Percentiles rank a stretch among this genome's conserved stretches.
These are phyloP conservation scores for Entonaema liquescens DNA, from an alignment of 495 filamentous ascomycete genomes.

Conservation along the genomic window DNA sequence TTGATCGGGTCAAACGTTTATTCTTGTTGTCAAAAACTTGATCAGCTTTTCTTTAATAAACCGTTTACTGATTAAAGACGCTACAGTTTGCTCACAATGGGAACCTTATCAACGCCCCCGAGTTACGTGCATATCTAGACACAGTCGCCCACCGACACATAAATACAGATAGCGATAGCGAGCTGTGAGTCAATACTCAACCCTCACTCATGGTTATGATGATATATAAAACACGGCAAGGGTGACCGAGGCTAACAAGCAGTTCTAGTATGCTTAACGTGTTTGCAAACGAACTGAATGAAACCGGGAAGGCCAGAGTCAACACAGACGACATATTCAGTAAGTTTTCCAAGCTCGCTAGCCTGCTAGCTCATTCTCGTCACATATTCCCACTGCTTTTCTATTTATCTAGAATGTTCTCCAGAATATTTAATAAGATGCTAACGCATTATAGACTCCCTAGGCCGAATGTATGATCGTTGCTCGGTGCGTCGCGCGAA, in stretches of 20 bases:
- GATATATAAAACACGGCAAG: neutral
- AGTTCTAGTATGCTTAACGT: constrained; percentile 69
- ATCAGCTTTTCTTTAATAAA: neutral
- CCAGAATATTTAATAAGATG: neutral
- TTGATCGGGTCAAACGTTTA: neutral
- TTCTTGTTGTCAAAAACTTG: neutral
- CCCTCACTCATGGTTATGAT: neutral
- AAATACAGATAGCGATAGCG: constrained; percentile 95
- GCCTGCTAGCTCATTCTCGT: neutral
- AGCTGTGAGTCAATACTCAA: constrained; percentile 49
- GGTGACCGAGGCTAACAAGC: neutral
- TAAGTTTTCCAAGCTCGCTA: neutral
- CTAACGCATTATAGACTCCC: neutral
- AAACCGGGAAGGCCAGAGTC: constrained; percentile 95
- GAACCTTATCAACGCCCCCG: constrained; percentile 92
- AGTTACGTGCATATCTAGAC: constrained; percentile 81
- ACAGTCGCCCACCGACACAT: constrained; percentile 92
- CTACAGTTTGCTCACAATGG: constrained; percentile 69
- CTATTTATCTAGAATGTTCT: neutral
- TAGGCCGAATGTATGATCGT: neutral
- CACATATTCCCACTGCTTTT: neutral
- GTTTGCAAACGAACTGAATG: constrained; percentile 91
- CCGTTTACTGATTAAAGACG: neutral
- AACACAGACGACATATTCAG: constrained; percentile 91
- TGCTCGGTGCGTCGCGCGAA: neutral